phyloP scores from a whole-genome alignment of 2,329 filamentous ascomycete genomes.

The Sarocladium brachiariae region DNA sequence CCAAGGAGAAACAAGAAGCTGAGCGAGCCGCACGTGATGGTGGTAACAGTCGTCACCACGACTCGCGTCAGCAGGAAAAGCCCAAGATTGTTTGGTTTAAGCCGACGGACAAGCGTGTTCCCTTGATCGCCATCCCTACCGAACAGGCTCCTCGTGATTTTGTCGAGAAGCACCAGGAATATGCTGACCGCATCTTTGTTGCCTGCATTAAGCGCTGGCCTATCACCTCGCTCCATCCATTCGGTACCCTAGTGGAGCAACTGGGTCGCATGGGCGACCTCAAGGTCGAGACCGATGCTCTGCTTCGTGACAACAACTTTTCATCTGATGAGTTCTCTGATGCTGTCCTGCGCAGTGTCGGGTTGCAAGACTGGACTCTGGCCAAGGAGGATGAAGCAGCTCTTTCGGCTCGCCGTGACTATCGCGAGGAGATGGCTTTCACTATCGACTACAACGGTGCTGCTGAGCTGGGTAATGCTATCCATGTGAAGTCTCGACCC shows the following conservation, averaged over 20 bases:
- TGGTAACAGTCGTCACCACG: conserved; percentile 60
- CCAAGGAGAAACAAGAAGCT: conserved; percentile 98
- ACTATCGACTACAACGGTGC: conserved; percentile 87
- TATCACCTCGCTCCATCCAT: conserved; percentile 98
- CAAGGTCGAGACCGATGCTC: conserved; percentile 94
- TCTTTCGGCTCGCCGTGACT: conserved; percentile 74
- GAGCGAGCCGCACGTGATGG: conserved; percentile 90
- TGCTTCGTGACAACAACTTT: conserved; percentile 98
- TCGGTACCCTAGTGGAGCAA: conserved; percentile 94
- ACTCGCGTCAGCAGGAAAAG: conserved; percentile 80
- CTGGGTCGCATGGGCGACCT: conserved; percentile 95
- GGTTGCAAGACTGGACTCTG: conserved; percentile 85
- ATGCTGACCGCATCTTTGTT: conserved; percentile 95
- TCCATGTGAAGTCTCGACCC: conserved; percentile 78
- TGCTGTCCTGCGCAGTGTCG: conserved; percentile 87
- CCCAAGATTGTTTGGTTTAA: conserved; percentile 99
- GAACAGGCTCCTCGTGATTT: conserved; percentile 97
- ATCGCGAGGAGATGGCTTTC: conserved; percentile 81
- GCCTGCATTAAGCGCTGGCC: conserved; percentile 99
- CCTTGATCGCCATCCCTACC: conserved; percentile 94
- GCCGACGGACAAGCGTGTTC: conserved; percentile 97
- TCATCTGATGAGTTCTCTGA: conserved; percentile 96
- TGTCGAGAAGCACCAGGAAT: conserved; percentile 96
- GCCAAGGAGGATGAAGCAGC: conserved; percentile 72
- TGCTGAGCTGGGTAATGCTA: conserved; percentile 82